Evolutionary conservation across 2,329 filamentous ascomycete genomes (phyloP).

Genomic region (Cordyceps farinosa): DNA sequence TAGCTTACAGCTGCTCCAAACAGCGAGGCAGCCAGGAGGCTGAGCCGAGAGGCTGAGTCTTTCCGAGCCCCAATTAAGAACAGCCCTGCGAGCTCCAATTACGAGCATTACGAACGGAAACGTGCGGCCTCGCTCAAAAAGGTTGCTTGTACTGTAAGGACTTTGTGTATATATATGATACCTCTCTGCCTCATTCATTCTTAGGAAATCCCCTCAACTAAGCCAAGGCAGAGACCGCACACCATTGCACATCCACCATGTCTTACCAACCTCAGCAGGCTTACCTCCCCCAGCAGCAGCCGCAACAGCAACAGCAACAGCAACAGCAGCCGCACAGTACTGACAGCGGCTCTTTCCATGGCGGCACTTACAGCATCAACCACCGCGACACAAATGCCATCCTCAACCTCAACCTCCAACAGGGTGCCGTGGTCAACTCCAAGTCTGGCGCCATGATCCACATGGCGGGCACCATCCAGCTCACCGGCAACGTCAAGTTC

Average conservation of each 20-base stretch:
- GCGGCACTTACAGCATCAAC: too few species aligned
- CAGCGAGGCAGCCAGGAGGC: too few species aligned
- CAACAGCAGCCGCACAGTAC: too few species aligned
- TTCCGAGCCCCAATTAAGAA: not conserved
- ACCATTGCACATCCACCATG: not conserved
- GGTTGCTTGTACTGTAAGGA: not conserved
- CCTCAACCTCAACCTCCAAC: too few species aligned
- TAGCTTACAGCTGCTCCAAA: too few species aligned
- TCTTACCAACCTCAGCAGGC: not conserved
- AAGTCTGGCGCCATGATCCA: too few species aligned
- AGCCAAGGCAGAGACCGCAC: not conserved
- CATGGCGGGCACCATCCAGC: too few species aligned
- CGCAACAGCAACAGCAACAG: constrained; percentile 11
- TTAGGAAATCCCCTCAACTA: not conserved
- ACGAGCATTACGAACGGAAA: too few species aligned
- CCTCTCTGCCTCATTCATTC: not conserved
- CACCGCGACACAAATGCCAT: too few species aligned
- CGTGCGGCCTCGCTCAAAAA: not conserved
- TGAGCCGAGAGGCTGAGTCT: not conserved
- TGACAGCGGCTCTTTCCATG: too few species aligned
- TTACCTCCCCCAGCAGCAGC: constrained; percentile 8
- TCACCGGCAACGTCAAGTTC: too few species aligned
- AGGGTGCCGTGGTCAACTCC: too few species aligned
- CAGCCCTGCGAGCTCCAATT: not conserved
- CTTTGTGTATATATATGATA: not conserved